These are phyloP conservation scores for Tricholoma furcatifolium DNA, from an alignment of 768 basidiomycete genomes.

Conservation along the genomic window DNA sequence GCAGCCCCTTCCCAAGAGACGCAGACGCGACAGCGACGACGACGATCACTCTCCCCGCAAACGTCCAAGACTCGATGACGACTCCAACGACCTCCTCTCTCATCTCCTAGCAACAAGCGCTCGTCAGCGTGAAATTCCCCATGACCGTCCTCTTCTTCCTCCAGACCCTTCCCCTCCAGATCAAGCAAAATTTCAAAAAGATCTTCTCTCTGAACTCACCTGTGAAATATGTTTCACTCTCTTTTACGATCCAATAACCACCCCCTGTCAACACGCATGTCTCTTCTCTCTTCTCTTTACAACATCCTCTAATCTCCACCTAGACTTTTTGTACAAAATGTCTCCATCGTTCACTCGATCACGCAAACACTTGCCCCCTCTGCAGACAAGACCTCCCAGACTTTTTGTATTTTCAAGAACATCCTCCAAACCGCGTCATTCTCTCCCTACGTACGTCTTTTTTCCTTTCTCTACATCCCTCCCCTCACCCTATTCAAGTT, in stretches of 20 bases:
- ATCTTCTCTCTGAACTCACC: constrained; percentile 65
- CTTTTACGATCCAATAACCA: constrained; percentile 84
- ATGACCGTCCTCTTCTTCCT: constrained; percentile 17
- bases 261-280: constrained; percentile 92
- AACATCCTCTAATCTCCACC: constrained; percentile 11
- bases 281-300: constrained; percentile 12
- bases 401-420: constrained; percentile 78
- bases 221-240: constrained; percentile 92
- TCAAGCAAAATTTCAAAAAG: constrained; percentile 50
- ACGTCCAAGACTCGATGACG: constrained; percentile 14
- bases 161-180: too few relatives aligned
- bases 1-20: not conserved
- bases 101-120: constrained; percentile 34
- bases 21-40: constrained; percentile 13
- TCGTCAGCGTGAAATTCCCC: constrained; percentile 28
- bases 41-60: constrained; percentile 13
- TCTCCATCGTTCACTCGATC: constrained; percentile 88
- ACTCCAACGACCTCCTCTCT: constrained; percentile 32
- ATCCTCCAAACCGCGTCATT: constrained; percentile 70
- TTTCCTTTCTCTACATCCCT: constrained; percentile 2
- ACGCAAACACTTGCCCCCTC: constrained; percentile 77
- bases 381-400: constrained; percentile 80
- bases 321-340: constrained; percentile 92
- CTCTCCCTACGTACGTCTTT: constrained; percentile 60
- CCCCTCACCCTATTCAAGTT: constrained; percentile 38